Base-by-base conservation (phyloP, 2,329 filamentous ascomycete genomes). In the Diaporthe velutina region DNA sequence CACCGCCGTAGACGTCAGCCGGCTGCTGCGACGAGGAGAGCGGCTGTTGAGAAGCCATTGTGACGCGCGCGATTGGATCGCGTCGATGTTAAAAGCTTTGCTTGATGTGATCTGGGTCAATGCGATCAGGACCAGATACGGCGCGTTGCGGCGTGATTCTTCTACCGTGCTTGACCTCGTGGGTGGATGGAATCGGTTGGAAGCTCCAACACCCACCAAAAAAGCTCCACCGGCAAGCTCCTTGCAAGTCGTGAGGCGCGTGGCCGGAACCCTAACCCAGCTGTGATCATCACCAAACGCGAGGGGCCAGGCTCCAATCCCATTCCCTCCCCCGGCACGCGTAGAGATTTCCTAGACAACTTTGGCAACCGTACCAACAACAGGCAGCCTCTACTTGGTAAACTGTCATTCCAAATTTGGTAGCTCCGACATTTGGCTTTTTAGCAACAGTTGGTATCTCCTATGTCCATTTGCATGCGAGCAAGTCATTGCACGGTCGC, bases 1-100 rank as follows among this genome's bases (percentile, higher is more conserved):
- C 90, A 89, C 90, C 90, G 78, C 90, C 90, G 78, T 92, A 92
- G 75, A 91, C 87, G 81, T 92, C 90, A 74, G 89, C 91, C 76
- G 90, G 90, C 83, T 89, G 89, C 77, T 86, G 86, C 80, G 89
- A 85, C 79, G 89, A 87, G 60, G 86, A 86, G 77, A 92, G 81
- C 74, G 88, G 79, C 75, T 83, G 87, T 83, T 91, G 89, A 77
- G 88, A 85, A 75, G 89, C 87, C 90, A 91, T 91, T 42, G 40
- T 58, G 61, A 68, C 45, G 52, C 8, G 19, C 40, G 70, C 35
- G 17, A 42, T 30, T 30, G 30, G 48, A 48, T 60, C 40, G 35
- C 42, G 25, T 64, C 45, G 33, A 33, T 42, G 4, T 48, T 38
- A n/a, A 38, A 3, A 50, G 33, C 17, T 19, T 3, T 28, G 35